Evolutionary conservation across 805 yeast genomes (phyloP).

Genomic region (Peterozyma toletana): DNA sequence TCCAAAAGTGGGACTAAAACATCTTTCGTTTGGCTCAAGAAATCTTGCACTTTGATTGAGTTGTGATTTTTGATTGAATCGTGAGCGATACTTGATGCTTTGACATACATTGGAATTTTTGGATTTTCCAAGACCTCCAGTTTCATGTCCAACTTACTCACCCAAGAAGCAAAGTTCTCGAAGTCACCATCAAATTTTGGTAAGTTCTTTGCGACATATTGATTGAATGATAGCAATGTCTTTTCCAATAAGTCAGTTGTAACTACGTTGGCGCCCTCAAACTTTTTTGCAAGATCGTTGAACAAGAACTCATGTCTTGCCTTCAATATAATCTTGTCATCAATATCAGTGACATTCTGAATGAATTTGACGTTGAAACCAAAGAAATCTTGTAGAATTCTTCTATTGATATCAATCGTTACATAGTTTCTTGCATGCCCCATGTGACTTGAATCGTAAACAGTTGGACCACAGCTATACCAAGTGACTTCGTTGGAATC

Average conservation of each 20-base stretch:
- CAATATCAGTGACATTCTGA: conserved; percentile 98
- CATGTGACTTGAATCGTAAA: conserved; percentile 93
- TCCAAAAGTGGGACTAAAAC: conserved; percentile 73
- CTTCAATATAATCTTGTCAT: conserved; percentile 91
- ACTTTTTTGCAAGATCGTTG: conserved; percentile 41
- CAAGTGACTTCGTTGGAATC: conserved; percentile 66
- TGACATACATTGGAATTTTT: conserved; percentile 80
- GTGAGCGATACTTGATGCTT: conserved; percentile 50
- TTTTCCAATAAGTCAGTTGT: conserved; percentile 28
- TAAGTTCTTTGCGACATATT: conserved; percentile 49
- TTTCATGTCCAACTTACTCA: conserved; percentile 36
- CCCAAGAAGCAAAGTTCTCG: conserved; percentile 45
- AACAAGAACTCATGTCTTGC: conserved; percentile 87
- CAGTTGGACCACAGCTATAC: conserved; percentile 99
- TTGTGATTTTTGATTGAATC: conserved; percentile 30
- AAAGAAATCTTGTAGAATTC: conserved; percentile 84
- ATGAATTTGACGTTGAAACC: conserved; percentile 84
- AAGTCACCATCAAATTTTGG: conserved; percentile 27
- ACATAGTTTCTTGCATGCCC: conserved; percentile 98
- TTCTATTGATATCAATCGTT: conserved; percentile 85
- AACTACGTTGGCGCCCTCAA: conserved; percentile 20
- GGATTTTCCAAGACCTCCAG: conserved; percentile 54
- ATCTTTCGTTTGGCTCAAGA: conserved; percentile 55
- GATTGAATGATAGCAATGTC: conserved; percentile 34
- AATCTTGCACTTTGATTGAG: conserved; percentile 21